Evolutionary conservation across 495 filamentous ascomycete species (phyloP), one percentile per base, ranked within the genome.

Genomic region (Neurospora hispaniola): DNA sequence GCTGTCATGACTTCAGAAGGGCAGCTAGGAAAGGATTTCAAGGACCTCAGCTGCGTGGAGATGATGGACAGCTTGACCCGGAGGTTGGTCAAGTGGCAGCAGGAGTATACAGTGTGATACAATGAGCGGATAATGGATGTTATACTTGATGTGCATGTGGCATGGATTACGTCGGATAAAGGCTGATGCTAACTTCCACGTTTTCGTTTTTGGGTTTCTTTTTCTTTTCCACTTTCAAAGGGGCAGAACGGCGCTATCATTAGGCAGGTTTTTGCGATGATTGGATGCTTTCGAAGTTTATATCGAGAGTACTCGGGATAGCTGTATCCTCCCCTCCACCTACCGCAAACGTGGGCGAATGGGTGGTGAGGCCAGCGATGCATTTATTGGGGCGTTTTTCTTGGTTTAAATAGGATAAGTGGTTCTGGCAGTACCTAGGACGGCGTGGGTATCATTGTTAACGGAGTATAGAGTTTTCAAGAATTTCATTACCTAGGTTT

Each of bases 31-130:
- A 78, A 75, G 66, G 84, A 90, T 4, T 94, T 93, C 79, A 90
- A 88, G 71, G 88, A 90, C 16, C 79, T 93, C 69, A 89, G 84
- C 72, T 91, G 89, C 78, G 79, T 92, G 69, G 91, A 93, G 78
- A 94, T 93, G 91, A 94, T 93, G 91, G 91, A 93, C 79, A 87
- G 88, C 75, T 82, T 94, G 79, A 93, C 90, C 41, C 87, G 90
- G 71, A 86, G 92, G 78, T 79, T 94, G 74, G 86, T 94, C 73
- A 91, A 92, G 76, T 94, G 92, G 92, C 92, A 94, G 81, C 88
- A 90, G 71, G 82, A 87, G 75, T 88, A 86, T 73, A 70, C 79
- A 38, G 70, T 74, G 14, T 84, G 73, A 79, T 14, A 16, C 44
- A 62, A 68, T 20, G 54, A 66, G 54, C 54, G 27, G 54, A 66